phyloP scores from a whole-genome alignment of 2,329 filamentous ascomycete genomes.

The Venturia carpophila region DNA sequence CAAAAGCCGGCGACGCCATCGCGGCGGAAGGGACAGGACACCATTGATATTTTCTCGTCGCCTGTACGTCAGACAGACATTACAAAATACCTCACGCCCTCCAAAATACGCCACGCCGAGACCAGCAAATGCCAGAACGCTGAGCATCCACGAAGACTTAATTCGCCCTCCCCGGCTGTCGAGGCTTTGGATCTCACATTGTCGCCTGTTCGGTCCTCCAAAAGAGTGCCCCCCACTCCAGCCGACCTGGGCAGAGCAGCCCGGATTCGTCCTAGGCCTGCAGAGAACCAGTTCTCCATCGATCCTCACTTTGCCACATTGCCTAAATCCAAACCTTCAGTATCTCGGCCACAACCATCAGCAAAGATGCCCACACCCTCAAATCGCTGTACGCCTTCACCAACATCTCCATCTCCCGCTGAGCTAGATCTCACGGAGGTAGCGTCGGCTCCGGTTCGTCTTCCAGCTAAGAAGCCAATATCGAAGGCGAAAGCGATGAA shows the following conservation, averaged over 20 bases:
- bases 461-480: neutral
- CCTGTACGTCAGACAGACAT: constrained; percentile 11
- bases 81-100: constrained; percentile 11
- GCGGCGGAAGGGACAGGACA: constrained; percentile 1
- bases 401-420: neutral
- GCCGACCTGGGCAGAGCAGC: neutral
- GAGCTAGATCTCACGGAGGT: neutral
- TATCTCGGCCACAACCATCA: neutral
- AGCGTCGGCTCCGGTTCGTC: neutral
- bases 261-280: neutral
- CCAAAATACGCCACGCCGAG: neutral
- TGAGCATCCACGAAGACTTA: neutral
- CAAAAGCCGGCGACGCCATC: constrained; percentile 1
- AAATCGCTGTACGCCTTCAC: neutral
- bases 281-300: neutral
- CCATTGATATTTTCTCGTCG: constrained; percentile 7
- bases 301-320: neutral
- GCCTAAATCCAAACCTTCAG: neutral
- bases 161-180: neutral
- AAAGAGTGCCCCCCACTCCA: neutral
- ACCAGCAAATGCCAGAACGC: neutral
- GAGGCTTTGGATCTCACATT: constrained; percentile 11
- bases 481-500: neutral
- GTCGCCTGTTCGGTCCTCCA: neutral
- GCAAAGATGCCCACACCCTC: neutral